These are phyloP conservation scores for Lindgomyces ingoldianus DNA, from an alignment of 495 filamentous ascomycete genomes.

Conservation along the genomic window DNA sequence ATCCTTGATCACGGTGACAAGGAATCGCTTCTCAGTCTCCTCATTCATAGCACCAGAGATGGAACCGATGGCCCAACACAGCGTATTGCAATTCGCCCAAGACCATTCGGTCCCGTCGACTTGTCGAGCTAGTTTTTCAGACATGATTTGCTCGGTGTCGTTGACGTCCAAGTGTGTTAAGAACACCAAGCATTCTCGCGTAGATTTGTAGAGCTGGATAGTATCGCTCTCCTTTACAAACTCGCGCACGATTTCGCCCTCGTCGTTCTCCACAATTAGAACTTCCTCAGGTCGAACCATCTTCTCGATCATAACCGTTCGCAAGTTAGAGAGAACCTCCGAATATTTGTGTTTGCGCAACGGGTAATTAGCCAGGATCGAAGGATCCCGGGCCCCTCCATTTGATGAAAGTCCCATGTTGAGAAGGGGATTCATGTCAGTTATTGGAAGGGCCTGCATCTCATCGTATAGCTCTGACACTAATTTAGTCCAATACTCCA, in stretches of 20 bases:
- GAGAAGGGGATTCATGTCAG: slow-evolving; percentile 84
- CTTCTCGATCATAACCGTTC: slow-evolving; percentile 98
- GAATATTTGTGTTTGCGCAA: slow-evolving; percentile 96
- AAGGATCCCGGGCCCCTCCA: slow-evolving; percentile 82
- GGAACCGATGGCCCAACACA: slow-evolving; percentile 99
- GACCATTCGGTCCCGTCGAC: slow-evolving; percentile 97
- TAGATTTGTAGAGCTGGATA: slow-evolving; percentile 98
- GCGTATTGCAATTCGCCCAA: slow-evolving; percentile 98
- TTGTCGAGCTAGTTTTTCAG: slow-evolving; percentile 91
- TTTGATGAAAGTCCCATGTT: slow-evolving; percentile 69
- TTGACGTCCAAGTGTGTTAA: slow-evolving; percentile 96
- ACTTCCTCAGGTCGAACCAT: slow-evolving; percentile 99
- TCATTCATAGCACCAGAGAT: slow-evolving; percentile 99
- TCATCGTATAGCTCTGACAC: slow-evolving; percentile 99
- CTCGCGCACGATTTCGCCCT: slow-evolving; percentile 97
- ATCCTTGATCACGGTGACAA: slow-evolving; percentile 98
- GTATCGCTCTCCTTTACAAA: slow-evolving; percentile 99
- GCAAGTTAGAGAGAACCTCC: slow-evolving; percentile 87
- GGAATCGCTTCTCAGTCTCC: slow-evolving; percentile 96
- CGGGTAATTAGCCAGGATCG: slow-evolving; percentile 78
- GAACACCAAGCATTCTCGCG: slow-evolving; percentile 94
- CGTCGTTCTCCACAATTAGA: slow-evolving; percentile 98
- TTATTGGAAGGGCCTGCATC: slow-evolving; percentile 91
- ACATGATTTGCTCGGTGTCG: slow-evolving; percentile 98
- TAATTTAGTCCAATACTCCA: slow-evolving; percentile 98